Evolutionary conservation across 1,284 basidiomycete genomes (phyloP).

Genomic region (Meira miltonrushii): DNA sequence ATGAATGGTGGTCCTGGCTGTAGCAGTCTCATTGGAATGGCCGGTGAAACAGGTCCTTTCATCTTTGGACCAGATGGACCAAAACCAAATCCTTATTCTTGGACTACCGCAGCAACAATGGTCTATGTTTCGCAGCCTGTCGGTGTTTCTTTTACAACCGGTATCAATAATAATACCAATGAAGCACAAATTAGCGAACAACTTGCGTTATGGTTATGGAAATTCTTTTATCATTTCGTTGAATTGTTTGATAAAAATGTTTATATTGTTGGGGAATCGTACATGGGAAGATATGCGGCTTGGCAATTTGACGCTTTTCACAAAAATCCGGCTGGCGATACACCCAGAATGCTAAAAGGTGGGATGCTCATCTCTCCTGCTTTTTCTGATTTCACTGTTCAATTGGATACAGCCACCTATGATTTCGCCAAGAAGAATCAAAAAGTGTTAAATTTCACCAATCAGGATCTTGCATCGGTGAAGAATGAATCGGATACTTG

Average conservation of each 20-base stretch:
- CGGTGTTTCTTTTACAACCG: slow-evolving; percentile 73
- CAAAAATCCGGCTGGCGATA: slow-evolving; percentile 12
- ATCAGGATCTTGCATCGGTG: not conserved
- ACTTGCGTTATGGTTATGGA: slow-evolving; percentile 46
- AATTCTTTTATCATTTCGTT: slow-evolving; percentile 32
- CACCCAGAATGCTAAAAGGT: slow-evolving; percentile 30
- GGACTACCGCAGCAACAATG: slow-evolving; percentile 70
- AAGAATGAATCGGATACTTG: not conserved
- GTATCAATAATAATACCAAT: slow-evolving; percentile 61
- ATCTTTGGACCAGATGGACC: slow-evolving; percentile 65
- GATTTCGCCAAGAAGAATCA: not conserved
- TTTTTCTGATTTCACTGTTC: not conserved
- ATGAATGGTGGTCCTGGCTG: slow-evolving; percentile 63
- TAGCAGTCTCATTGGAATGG: slow-evolving; percentile 68
- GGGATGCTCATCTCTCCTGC: not conserved
- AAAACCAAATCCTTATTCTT: slow-evolving; percentile 66
- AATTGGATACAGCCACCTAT: not conserved
- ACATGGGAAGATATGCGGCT: slow-evolving; percentile 79
- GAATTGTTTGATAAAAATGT: slow-evolving; percentile 28
- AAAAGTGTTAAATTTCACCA: not conserved
- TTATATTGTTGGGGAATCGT: slow-evolving; percentile 59
- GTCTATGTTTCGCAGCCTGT: slow-evolving; percentile 78
- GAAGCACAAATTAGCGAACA: slow-evolving; percentile 50
- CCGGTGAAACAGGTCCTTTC: slow-evolving; percentile 76
- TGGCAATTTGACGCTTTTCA: not conserved